Conservation (phyloP, 768 basidiomycete genomes). For the Leccinellum albellum region DNA sequence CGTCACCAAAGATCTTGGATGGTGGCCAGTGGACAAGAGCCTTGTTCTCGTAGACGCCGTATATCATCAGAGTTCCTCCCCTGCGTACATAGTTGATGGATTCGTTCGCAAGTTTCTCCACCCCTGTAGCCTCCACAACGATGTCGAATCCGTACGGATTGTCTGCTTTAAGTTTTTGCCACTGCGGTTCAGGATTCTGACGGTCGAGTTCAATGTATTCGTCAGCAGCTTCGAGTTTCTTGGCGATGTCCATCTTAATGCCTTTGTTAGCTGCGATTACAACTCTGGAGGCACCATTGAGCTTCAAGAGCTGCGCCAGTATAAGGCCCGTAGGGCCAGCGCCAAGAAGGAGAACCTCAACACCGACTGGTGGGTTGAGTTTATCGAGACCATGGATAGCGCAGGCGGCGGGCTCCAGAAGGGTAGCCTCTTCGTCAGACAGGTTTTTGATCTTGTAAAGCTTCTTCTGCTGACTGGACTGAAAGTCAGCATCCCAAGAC, state of each 20-base stretch:
- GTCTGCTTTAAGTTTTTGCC: conserved; percentile 73
- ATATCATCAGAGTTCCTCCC: conserved; percentile 82
- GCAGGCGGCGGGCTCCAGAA: conserved; percentile 87
- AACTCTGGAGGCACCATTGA: conserved; percentile 78
- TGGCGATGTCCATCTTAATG: conserved; percentile 85
- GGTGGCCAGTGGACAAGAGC: conserved; percentile 86
- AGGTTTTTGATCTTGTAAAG: conserved; percentile 87
- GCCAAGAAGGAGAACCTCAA: conserved; percentile 81
- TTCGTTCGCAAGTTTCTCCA: conserved; percentile 82
- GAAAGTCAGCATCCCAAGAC: neutral
- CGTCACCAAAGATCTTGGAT: conserved; percentile 72
- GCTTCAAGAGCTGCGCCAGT: conserved; percentile 80
- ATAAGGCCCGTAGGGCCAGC: conserved; percentile 94
- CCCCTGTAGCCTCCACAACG: conserved; percentile 79
- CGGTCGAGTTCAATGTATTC: conserved; percentile 86
- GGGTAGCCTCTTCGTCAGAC: conserved; percentile 80
- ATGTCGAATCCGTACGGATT: conserved; percentile 89
- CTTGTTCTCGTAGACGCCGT: conserved; percentile 87
- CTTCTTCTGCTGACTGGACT: conserved; percentile 59
- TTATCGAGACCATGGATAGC: conserved; percentile 92
- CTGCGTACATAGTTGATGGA: conserved; percentile 86
- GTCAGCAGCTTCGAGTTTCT: conserved; percentile 72
- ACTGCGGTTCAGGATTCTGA: conserved; percentile 68
- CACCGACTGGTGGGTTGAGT: conserved; percentile 74
- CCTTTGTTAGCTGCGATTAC: conserved; percentile 89